Conservation (phyloP, 1,284 basidiomycete genomes). For the Pholiota adiposa region DNA sequence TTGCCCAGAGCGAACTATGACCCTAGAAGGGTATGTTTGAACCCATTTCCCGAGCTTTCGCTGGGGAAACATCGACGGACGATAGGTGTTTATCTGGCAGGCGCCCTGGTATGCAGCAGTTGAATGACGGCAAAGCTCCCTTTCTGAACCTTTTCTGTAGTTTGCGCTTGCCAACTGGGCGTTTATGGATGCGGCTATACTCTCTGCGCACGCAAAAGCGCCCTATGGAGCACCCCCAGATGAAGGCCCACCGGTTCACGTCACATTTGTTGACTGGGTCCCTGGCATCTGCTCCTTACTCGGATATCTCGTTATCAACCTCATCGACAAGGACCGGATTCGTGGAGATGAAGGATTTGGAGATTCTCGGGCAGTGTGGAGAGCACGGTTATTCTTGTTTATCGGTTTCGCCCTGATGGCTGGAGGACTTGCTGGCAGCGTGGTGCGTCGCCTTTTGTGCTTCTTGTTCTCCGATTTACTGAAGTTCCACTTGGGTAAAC, state of each 20-base stretch:
- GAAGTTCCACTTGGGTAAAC: not conserved
- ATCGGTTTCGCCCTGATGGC: slow-evolving; percentile 97
- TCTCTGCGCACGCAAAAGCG: slow-evolving; percentile 82
- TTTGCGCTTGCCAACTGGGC: slow-evolving; percentile 95
- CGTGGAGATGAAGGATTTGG: slow-evolving; percentile 82
- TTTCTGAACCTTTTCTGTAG: slow-evolving; percentile 33
- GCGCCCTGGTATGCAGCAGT: slow-evolving; percentile 77
- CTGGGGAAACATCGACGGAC: slow-evolving; percentile 76
- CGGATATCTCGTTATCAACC: slow-evolving; percentile 91
- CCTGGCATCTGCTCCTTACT: slow-evolving; percentile 94
- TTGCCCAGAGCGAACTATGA: slow-evolving; percentile 82
- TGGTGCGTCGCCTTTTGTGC: slow-evolving; percentile 58
- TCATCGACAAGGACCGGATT: slow-evolving; percentile 95
- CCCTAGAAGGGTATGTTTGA: slow-evolving; percentile 83
- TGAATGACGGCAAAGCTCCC: not conserved
- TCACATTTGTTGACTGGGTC: slow-evolving; percentile 93
- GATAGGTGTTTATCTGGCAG: slow-evolving; percentile 89
- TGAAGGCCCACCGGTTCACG: slow-evolving; percentile 77
- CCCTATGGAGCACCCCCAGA: slow-evolving; percentile 62
- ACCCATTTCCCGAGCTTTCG: slow-evolving; percentile 69
- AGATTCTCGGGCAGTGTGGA: slow-evolving; percentile 85
- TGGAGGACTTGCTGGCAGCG: slow-evolving; percentile 91
- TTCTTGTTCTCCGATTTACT: not conserved
- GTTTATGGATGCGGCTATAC: slow-evolving; percentile 92
- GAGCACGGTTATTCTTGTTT: slow-evolving; percentile 89